Percentiles rank a stretch among this genome's conserved stretches.
Evolutionary conservation across 2,329 filamentous ascomycete species (phyloP).

Genomic region (Colletotrichum kahawae): DNA sequence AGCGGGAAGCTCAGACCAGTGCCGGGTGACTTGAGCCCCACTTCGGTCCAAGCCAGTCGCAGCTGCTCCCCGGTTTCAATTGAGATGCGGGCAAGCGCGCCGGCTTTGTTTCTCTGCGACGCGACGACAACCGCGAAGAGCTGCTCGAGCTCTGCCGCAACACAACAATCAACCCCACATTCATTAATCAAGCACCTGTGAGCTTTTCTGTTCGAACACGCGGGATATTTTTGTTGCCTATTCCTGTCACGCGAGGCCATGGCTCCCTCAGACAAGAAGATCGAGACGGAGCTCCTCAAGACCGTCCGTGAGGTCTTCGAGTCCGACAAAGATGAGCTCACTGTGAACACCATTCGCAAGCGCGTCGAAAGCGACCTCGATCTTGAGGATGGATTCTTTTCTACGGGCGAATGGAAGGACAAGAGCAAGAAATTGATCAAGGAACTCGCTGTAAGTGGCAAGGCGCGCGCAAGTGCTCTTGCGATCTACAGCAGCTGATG

Average conservation of each 20-base stretch:
- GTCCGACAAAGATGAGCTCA: conserved; percentile 49
- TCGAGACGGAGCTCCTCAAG: conserved; percentile 53
- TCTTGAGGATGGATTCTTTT: conserved; percentile 58
- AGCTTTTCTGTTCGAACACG: neutral
- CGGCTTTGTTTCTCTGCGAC: neutral
- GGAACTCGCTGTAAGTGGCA: conserved; percentile 53
- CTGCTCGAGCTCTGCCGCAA: neutral
- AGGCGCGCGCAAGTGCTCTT: neutral
- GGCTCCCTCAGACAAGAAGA: conserved; percentile 43
- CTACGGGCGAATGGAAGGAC: conserved; percentile 56
- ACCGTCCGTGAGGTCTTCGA: conserved; percentile 52
- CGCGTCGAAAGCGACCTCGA: conserved; percentile 52
- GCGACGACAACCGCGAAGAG: conserved; percentile 2
- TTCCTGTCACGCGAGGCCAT: conserved; percentile 30
- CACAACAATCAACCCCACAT: neutral
- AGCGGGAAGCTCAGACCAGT: neutral
- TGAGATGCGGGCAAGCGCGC: conserved; percentile 2
- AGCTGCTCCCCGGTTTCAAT: conserved; percentile 1
- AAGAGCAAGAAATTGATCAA: conserved; percentile 65
- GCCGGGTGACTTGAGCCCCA: conserved; percentile 5
- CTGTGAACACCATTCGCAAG: conserved; percentile 63
- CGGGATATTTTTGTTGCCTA: neutral
- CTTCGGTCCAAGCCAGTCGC: neutral
- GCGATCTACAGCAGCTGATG: neutral
- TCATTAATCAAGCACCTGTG: neutral